Base-by-base conservation (phyloP, 1,284 basidiomycete genomes). In the Leccinum laetum region DNA sequence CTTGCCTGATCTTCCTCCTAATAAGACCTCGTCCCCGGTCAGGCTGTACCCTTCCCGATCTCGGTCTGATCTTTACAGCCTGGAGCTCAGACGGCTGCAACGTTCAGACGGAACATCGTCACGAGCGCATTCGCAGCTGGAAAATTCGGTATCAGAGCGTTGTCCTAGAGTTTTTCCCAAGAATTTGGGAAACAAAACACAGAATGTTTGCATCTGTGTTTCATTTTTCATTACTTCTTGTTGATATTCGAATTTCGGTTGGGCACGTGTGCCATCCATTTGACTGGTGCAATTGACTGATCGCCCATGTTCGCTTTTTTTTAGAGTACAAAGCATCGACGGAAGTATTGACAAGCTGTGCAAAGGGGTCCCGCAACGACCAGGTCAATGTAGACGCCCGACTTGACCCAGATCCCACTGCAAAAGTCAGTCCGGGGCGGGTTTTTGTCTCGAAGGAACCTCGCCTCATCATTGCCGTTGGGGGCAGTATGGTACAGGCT, bases 111-210 rank as follows among this genome's bases (percentile, higher is more conserved):
- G 0, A 91, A 90, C 66, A 76, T 79, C 26, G 26, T 26, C 26
- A 26, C 26, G 26, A 26, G 26, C 26, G 84, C 82, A 3, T 91
- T 94, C 68, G 81, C 91, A 32, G 32, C 9, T 32, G 9, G 32
- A 9, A 5, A 93, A 77, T 85, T 85, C 64, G 91, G 84, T 2
- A 65, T 87, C 66, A 79, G 92, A 39, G 87, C 88, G 0, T 77
- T 94, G 58, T 85, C 86, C 11, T 91, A 94, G 80, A 91, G 89
- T 66, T 77, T 94, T 73, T 86, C 86, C 35, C 92, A 93, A 75
- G 92, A 94, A 72, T 94, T 93, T 72, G 88, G 88, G 14, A 88
- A 88, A 72, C 79, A 93, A 66, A 91, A 92, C 70, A 92, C 70
- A 92, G 93, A 62, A 94, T 77, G 90, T 89, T 14, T 61, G 82